Base-by-base conservation (phyloP, 108 stramenopile species). In the Nitzschia palea region DNA sequence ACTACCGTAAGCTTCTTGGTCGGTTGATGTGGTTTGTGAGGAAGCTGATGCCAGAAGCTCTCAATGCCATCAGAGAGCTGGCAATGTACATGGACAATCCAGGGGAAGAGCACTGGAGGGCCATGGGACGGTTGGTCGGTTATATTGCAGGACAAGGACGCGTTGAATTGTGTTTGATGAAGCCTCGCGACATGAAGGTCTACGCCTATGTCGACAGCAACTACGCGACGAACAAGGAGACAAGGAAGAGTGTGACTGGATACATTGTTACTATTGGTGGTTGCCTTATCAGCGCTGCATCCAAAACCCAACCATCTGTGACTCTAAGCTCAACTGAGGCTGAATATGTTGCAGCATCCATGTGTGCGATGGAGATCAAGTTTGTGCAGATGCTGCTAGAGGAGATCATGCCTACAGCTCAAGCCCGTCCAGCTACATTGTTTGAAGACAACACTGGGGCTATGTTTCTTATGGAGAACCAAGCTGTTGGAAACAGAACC, bases 371-470 rank as follows among this genome's bases (percentile, higher is more conserved):
- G 3, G 71, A 72, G 18, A 33, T 65, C 25, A 53, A 55, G 29
- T 72, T 72, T 35, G 20, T 65, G 42, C 50, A 55, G 31, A 72
- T 65, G 63, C 44, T 72, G 44, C 27, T 72, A 8, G 43, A 43
- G 18, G 63, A 72, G 42, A 35, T 72, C 12, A n/a, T 42, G n/a
- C 28, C 3, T 15, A 44, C 20, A 10, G 18, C 43, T 10, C 5
- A 29, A 14, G 29, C 22, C 29, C 5, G 9, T 3, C 71, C 63
- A 54, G 64, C n/a, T 22, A 55, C 33, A 9, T 4, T 72, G n/a
- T 32, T 55, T 54, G 71, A 64, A 32, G 71, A 72, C 37, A 65
- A 72, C 52, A 65, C 63, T 8, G 71, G 71, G 3, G 62, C 54
- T 22, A 72, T 72, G 3, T 72, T 55, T 34, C 43, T 72, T 10